Conservation (phyloP, 2,329 filamentous ascomycete species). For the Ophiocordyceps australis region DNA sequence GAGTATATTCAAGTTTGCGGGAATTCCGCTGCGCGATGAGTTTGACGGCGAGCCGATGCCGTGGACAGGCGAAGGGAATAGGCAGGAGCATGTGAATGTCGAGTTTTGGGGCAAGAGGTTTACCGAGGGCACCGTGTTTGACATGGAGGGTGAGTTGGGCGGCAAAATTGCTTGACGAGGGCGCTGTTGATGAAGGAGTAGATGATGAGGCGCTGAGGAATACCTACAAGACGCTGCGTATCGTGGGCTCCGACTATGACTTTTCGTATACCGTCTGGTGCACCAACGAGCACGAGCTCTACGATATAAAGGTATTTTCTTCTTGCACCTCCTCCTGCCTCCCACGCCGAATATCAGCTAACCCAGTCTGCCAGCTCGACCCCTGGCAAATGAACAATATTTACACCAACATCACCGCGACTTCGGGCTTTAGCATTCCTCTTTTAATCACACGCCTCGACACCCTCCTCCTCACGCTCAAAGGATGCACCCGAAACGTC, state of each 20-base stretch:
- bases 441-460: conserved; percentile 33
- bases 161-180: too few relatives aligned
- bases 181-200: too few relatives aligned
- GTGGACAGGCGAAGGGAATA: conserved; percentile 10
- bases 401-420: conserved; percentile 4
- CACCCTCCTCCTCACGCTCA: conserved; percentile 38
- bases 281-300: conserved; percentile 47
- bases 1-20: conserved; percentile 30
- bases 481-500: conserved; percentile 34
- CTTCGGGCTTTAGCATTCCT: conserved; percentile 12
- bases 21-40: conserved; percentile 21
- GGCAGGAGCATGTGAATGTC: conserved; percentile 35
- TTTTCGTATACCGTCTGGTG: conserved; percentile 54
- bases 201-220: conserved; percentile 17
- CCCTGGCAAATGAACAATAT: conserved; percentile 32
- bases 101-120: conserved; percentile 34
- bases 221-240: conserved; percentile 42
- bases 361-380: conserved; percentile 21
- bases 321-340: background rate
- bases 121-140: conserved; percentile 15
- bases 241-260: conserved; percentile 34
- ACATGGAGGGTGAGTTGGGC: background rate
- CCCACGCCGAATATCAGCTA: background rate
- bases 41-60: conserved; percentile 39
- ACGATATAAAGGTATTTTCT: conserved; percentile 30